Percentiles rank a stretch among this genome's conserved stretches.
Conservation (phyloP, 2,329 filamentous ascomycete genomes). For the Aureobasidium uvarum region DNA sequence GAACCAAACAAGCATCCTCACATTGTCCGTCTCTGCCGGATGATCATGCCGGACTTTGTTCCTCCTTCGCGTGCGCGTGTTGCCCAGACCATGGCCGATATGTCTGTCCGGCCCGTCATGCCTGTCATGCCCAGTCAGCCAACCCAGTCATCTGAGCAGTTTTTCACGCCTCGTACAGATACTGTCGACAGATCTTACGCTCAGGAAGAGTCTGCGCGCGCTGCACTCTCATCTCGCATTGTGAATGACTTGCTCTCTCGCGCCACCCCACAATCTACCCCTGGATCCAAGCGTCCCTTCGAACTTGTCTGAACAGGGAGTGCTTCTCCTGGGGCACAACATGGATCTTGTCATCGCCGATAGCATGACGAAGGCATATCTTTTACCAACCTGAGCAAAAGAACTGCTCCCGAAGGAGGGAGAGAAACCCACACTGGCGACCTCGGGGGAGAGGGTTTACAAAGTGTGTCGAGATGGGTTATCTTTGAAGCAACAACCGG, state of each 20-base stretch:
- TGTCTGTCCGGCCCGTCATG: not conserved
- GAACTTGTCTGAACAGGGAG: conserved; percentile 10
- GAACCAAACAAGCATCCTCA: conserved; percentile 17
- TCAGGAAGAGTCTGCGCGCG: conserved; percentile 9
- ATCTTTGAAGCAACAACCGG: conserved; percentile 1
- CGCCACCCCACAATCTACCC: conserved; percentile 2
- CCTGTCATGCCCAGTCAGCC: not conserved
- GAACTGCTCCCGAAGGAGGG: not conserved
- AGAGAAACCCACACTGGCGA: conserved; percentile 2
- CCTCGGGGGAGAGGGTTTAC: conserved; percentile 4
- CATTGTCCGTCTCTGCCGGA: conserved; percentile 8
- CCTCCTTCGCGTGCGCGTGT: conserved; percentile 20
- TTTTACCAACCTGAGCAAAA: not conserved
- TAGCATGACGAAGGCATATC: not conserved
- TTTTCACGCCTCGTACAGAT: conserved; percentile 2
- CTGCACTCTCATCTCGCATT: conserved; percentile 7
- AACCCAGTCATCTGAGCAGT: not conserved
- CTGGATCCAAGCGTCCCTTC: conserved; percentile 21
- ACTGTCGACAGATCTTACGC: not conserved
- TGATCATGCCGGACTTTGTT: conserved; percentile 11
- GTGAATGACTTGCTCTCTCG: conserved; percentile 5
- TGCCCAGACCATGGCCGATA: conserved; percentile 16
- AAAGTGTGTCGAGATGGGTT: not conserved
- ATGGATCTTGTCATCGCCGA: not conserved
- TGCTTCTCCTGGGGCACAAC: not conserved